Base-by-base conservation (phyloP, 306 rosid species). In the Dryas alaskensis region DNA sequence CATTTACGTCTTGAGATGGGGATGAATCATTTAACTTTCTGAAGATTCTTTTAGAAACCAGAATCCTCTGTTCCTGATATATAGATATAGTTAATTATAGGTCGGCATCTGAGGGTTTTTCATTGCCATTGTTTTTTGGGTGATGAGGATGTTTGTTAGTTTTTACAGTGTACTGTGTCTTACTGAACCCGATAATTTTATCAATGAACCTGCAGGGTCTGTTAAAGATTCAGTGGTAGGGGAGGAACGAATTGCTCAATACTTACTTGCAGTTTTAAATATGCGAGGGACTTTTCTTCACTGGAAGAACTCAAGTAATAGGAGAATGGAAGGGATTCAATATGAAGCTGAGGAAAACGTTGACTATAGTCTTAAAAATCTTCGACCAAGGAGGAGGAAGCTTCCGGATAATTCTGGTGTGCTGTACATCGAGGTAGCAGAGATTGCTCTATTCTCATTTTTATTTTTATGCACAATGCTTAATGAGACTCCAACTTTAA, bases 161-260 rank as follows among this genome's bases (percentile, higher is more conserved):
- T 52, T 5, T 46, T 27, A 43, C n/a, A 22, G n/a, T 13, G 13
- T 61, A n/a, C 65, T 4, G 0, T 37, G 0, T 17, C 68, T 62
- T 72, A 44, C 49, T 63, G 49, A 46, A 59, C 67, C 60, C 47
- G 1, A 69, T 13, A 1, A 46, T 42, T 54, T 16, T 73, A 0
- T 74, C 14, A 31, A 60, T 83, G 76, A 61, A 68, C 68, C 4
- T 75, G 81, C 86, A 93, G 97, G 97, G 64, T 93, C 98, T 59
- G 93, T 93, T 73, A 93, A 91, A 85, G 98, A 93, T 79, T 83
- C 94, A 0, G 92, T 85, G 65, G 98, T 89, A 16, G 96, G 97
- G 55, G 98, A 93, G 84, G 98, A 91, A 80, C 89, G 96, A 27
- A 93, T 93, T 76, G 94, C 90, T 61, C 94, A 89, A 62, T 93